Evolutionary conservation across 139 green algal species (phyloP), one percentile per base, ranked within the genome.

Genomic region (Desmodesmus armatus): DNA sequence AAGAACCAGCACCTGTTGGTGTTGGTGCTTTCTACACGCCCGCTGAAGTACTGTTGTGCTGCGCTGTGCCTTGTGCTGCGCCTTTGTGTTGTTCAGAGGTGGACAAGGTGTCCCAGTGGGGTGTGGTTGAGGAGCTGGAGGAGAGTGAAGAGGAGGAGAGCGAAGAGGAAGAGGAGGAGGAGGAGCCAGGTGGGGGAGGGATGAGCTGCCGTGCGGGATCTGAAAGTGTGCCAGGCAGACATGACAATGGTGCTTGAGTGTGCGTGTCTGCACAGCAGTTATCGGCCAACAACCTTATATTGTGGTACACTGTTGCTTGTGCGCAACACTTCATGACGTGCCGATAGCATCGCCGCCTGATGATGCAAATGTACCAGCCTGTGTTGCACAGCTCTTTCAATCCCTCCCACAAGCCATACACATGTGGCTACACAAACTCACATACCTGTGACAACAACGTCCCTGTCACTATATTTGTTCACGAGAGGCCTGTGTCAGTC

Each of bases 81-180:
- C 62, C 41, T 51, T 85, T 89, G 11, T 91, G 78, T 66, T 84
- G 93, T 67, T 89, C 91, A 35, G 88, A 96, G 85, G 86, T 97
- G 69, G 95, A 97, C 75, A 93, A 93, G 83, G 82, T 29, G 44
- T 77, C 82, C 41, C 87, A 83, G 13, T 98, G 95, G 95, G 88
- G 88, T 33, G 93, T 95, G 75, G 74, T 88, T 35, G 91, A 93
- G 85, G 88, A 89, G 78, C 90, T 88, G 29, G 93, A 96, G 71
- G 90, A 91, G 78, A 85, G 88, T 66, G 81, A 87, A 23, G 90
- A 92, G 49, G 72, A 80, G 33, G 88, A 94, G 82, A 85, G 90
- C 76, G 89, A 94, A 73, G 80, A 92, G 62, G 91, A 95, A 55
- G 89, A 92, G 37, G 90, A 91, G 79, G 88, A 90, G 69, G 81